Base-by-base conservation (phyloP, 345 rosid species). In the Brassica cretica region DNA sequence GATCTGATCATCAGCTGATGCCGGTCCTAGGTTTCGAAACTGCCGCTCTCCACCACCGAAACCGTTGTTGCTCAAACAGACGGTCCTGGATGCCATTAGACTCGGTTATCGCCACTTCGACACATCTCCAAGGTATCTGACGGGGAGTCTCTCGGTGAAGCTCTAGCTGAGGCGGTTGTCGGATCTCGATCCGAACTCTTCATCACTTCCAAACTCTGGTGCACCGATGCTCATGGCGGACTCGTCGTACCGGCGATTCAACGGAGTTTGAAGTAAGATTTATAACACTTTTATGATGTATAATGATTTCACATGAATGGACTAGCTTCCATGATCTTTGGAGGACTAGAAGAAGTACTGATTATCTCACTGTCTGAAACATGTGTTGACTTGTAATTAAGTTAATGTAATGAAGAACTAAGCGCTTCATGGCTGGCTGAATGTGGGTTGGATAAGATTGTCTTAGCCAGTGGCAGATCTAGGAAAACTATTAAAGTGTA, bases 101-200 rank as follows among this genome's bases (percentile, higher is more conserved):
- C 72, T 76, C 1, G 92, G 97, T 5, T 90, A 85, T 75, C 79
- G 97, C 44, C 97, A 92, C 68, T 90, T 90, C 11, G 97, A 92
- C 74, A 92, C 91, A 0, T 90, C 98, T 6, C 66, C 87, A 0
- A 4, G 73, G 14, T 90, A 90, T 60, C 79, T 68, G 1, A 64
- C 92, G 0, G 96, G 80, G 79, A 87, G 69, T 68, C 87, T 0
- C 74, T 89, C 2, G 97, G 92, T 0, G 85, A 81, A 65, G 96
- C 91, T 8, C 27, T 92, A 2, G 64, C 65, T 0, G 92, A 86
- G 19, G 92, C 95, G 6, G 37, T 87, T 8, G 67, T 92, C 24
- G 37, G 12, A 27, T 83, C 87, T 14, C 73, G 91, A 8, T 80
- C 86, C 10, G 88, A 89, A 0, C 68, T 92, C 24, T 89, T 90